phyloP scores from a whole-genome alignment of 2,329 filamentous ascomycete genomes.

The Tolypocladium cylindrosporum region DNA sequence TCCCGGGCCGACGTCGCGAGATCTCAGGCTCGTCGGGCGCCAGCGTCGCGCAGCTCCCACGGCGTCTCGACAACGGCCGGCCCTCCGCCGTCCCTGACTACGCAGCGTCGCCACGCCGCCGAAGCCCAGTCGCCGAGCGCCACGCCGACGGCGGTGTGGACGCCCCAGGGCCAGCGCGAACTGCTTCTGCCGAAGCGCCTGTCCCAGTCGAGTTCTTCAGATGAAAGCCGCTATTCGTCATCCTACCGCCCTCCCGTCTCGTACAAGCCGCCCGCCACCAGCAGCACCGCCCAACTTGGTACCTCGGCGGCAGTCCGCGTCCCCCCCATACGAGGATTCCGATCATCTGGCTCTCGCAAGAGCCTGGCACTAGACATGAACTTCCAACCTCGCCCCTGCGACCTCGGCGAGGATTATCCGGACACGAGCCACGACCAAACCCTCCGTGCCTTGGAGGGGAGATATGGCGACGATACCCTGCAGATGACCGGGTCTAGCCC shows the following conservation, averaged over 20 bases:
- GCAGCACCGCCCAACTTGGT: constrained; percentile 18
- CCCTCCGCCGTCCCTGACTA: constrained; percentile 19
- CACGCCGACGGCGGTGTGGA: constrained; percentile 9
- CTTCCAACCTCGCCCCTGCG: constrained; percentile 31
- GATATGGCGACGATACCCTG: constrained; percentile 12
- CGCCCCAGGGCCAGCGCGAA: constrained; percentile 33
- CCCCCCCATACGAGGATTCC: constrained; percentile 45
- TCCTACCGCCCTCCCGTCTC: constrained; percentile 37
- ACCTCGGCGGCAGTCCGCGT: constrained; percentile 28
- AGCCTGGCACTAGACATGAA: constrained; percentile 45
- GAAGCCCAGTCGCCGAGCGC: constrained; percentile 15
- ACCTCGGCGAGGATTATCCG: constrained; percentile 30
- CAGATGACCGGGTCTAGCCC: constrained; percentile 32
- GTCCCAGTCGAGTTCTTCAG: constrained; percentile 25
- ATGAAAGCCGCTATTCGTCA: constrained; percentile 35
- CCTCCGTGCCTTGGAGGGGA: constrained; percentile 40
- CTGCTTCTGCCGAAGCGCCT: constrained; percentile 35
- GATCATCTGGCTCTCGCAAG: constrained; percentile 47
- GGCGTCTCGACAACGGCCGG: constrained; percentile 20
- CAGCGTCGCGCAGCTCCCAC: constrained; percentile 26
- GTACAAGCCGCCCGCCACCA: constrained; percentile 30
- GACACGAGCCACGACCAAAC: constrained; percentile 39
- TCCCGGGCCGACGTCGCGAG: constrained; percentile 16
- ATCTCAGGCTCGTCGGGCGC: constrained; percentile 26
- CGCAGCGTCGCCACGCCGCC: constrained; percentile 21